A percentile compares a stretch with the other conserved stretches of the same genome.
Conservation (phyloP, 441 rosid species). For the Adansonia gregorii region DNA sequence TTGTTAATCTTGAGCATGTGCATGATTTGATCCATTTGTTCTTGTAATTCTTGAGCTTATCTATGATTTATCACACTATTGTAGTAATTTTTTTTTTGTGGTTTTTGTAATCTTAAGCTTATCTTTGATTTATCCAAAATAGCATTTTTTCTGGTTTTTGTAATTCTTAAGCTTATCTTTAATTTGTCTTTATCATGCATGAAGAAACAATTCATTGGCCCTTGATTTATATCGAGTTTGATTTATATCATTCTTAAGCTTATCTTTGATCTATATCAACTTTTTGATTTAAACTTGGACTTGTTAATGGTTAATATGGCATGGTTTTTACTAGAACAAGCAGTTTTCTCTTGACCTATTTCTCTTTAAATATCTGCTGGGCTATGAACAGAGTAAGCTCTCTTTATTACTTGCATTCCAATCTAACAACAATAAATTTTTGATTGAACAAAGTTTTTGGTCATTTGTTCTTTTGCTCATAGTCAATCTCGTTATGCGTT, state of each 20-base stretch:
- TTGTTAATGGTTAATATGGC: constrained; percentile 14
- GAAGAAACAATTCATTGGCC: not conserved
- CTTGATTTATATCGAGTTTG: not conserved
- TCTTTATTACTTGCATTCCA: constrained; percentile 22
- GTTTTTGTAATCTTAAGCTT: not conserved
- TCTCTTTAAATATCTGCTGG: constrained; percentile 17
- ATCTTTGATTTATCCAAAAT: not conserved
- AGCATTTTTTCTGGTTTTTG: not conserved
- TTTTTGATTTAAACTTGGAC: not conserved
- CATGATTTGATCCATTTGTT: not conserved
- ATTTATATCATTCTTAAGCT: not conserved
- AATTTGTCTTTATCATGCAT: not conserved
- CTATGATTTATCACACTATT: too few species aligned
- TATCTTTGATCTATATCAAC: not conserved
- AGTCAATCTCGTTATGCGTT: not conserved
- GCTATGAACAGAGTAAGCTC: constrained; percentile 52
- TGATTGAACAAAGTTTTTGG: not conserved
- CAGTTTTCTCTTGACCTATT: constrained; percentile 47
- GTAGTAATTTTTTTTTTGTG: not conserved
- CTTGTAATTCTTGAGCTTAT: not conserved
- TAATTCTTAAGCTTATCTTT: not conserved
- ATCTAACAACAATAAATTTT: not conserved
- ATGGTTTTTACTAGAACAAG: constrained; percentile 12
- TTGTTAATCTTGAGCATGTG: not conserved
- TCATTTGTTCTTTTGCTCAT: not conserved